phyloP scores from a whole-genome alignment of 306 rosid genomes.

The Cajanus cajan region DNA sequence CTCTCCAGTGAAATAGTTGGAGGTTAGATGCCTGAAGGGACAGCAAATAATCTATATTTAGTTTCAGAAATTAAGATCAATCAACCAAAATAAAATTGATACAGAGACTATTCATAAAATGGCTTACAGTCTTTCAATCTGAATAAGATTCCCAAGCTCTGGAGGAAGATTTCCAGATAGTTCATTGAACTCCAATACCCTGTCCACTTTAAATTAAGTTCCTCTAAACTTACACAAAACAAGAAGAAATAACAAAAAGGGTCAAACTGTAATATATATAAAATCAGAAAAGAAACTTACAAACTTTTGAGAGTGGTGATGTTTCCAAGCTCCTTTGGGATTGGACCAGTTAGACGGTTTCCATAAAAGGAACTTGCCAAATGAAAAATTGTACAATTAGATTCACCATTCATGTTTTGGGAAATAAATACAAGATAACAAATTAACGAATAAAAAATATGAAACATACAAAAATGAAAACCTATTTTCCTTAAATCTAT shows the following conservation, averaged over 20 bases:
- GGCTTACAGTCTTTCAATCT: slow-evolving; percentile 58
- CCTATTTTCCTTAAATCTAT: neutral
- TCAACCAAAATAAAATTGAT: neutral
- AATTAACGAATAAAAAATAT: neutral
- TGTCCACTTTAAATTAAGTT: slow-evolving; percentile 16
- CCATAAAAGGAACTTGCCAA: slow-evolving; percentile 50
- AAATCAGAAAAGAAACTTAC: slow-evolving; percentile 43
- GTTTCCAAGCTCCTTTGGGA: slow-evolving; percentile 58
- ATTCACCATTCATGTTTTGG: neutral
- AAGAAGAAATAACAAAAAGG: neutral
- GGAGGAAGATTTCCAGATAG: slow-evolving; percentile 63
- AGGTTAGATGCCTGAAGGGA: slow-evolving; percentile 42
- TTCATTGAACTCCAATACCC: slow-evolving; percentile 57
- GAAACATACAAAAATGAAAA: neutral
- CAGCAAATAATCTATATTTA: neutral
- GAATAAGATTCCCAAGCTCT: slow-evolving; percentile 54
- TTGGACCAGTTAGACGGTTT: slow-evolving; percentile 60
- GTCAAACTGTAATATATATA: neutral
- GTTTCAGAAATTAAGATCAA: neutral
- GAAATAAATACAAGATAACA: neutral
- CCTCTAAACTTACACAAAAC: neutral
- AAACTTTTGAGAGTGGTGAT: slow-evolving; percentile 55
- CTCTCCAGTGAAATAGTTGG: slow-evolving; percentile 43
- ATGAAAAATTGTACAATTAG: neutral
- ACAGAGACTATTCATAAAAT: neutral